Evolutionary conservation across 805 yeast species (phyloP), one percentile per base, ranked within the genome.

Genomic region (Candida sonorensis): DNA sequence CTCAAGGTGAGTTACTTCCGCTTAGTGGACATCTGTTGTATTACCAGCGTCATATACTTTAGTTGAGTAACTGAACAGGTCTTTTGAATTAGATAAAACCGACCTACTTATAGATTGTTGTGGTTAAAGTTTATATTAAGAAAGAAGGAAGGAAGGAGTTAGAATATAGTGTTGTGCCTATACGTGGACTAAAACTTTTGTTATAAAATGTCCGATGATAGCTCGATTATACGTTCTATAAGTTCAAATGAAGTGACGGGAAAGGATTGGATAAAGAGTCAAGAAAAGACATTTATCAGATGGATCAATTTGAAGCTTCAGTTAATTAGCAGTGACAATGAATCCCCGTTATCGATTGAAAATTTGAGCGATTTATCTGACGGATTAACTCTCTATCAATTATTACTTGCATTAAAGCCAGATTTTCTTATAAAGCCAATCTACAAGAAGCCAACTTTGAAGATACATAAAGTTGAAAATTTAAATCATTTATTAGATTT

Each of bases 401-500:
- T 71, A 17, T 44, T 67, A 30, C 61, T 63, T 38, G 41, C 46
- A 23, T 45, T 71, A 22, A 38, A 33, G 9, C 42, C 44, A 5
- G 34, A 30, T 10, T 21, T 35, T 16, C 41, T 25, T 47, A 49
- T 13, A 40, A 43, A 23, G 46, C 57, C 37, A 25, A 42, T 31
- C 19, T 64, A 39, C 47, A 43, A 12, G 59, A 54, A 54, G 10
- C 77, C 77, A 4, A 52, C 44, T 10, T 56, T 64, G 33, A 54
- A 57, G 29, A 44, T 71, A 17, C 76, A 72, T 36, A 64, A 62
- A 42, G 38, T 67, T 36, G 77, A 72, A 37, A 71, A 72, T 46
- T 41, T 70, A 29, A 57, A 59, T 34, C 66, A 60, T 36, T 53
- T 59, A 25, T 51, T 72, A 31, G 57, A 64, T 33, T 69, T 61